Percentiles rank a stretch among this genome's conserved stretches.
Conservation (phyloP, 345 rosid genomes). For the Erodium maritimum region DNA sequence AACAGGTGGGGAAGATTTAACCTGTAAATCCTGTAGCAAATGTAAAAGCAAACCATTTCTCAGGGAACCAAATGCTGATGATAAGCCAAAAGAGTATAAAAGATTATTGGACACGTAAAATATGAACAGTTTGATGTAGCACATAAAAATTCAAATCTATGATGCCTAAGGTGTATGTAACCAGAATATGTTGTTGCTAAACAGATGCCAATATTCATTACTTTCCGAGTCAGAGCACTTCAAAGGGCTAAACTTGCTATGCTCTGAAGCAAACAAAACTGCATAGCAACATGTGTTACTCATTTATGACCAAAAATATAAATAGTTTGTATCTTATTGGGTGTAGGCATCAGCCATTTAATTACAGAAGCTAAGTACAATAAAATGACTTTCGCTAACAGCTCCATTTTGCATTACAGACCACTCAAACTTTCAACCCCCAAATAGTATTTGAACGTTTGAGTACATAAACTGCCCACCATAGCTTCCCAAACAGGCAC, state of each 20-base stretch:
- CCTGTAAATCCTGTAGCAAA: conserved; percentile 30
- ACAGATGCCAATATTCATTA: background rate
- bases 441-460: too few relatives aligned
- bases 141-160: background rate
- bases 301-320: too few relatives aligned
- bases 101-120: background rate
- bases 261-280: background rate
- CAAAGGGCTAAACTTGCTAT: background rate
- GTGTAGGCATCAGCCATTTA: too few relatives aligned
- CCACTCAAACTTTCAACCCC: too few relatives aligned
- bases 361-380: too few relatives aligned
- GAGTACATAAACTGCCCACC: too few relatives aligned
- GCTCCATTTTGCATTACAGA: too few relatives aligned
- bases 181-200: background rate
- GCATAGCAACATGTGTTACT: background rate
- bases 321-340: too few relatives aligned
- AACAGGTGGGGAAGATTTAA: conserved; percentile 21
- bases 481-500: too few relatives aligned
- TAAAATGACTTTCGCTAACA: too few relatives aligned
- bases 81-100: background rate
- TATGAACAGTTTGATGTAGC: background rate
- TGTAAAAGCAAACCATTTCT: background rate
- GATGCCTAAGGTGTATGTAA: background rate
- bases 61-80: background rate
- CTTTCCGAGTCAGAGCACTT: background rate